phyloP scores from a whole-genome alignment of 2,329 filamentous ascomycete species.

The Aspergillus awamori region DNA sequence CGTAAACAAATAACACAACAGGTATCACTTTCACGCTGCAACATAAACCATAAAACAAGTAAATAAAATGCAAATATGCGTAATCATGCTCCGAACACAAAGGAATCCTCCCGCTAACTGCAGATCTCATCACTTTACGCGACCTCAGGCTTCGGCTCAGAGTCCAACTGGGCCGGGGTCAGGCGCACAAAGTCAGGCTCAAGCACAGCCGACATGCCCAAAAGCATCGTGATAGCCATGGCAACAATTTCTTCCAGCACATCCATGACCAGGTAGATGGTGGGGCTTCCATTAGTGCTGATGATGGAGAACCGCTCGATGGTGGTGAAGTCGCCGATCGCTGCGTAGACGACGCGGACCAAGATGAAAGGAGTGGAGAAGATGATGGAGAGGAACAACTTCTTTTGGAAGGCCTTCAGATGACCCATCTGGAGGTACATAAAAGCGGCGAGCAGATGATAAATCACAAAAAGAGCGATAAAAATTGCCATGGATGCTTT shows the following conservation, averaged over 20 bases:
- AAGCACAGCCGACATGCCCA: slow-evolving; percentile 25
- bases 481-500: slow-evolving; percentile 31
- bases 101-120: too few relatives aligned
- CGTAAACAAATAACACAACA: too few relatives aligned
- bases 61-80: too few relatives aligned
- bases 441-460: slow-evolving; percentile 16
- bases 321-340: slow-evolving; percentile 25
- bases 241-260: slow-evolving; percentile 36
- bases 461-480: slow-evolving; percentile 27
- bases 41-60: too few relatives aligned
- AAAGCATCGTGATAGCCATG: slow-evolving; percentile 25
- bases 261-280: slow-evolving; percentile 35
- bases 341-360: slow-evolving; percentile 31
- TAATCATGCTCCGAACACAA: too few relatives aligned
- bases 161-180: background rate
- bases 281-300: slow-evolving; percentile 22
- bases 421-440: slow-evolving; percentile 17
- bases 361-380: slow-evolving; percentile 31
- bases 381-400: slow-evolving; percentile 31
- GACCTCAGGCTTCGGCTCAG: background rate
- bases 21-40: too few relatives aligned
- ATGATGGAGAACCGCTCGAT: slow-evolving; percentile 11
- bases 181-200: slow-evolving; percentile 10
- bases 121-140: background rate
- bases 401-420: slow-evolving; percentile 27